A percentile compares a stretch with the other conserved stretches of the same genome.
These are phyloP conservation scores for Neurospora hispaniola DNA, from an alignment of 495 filamentous ascomycete species.

Conservation along the genomic window DNA sequence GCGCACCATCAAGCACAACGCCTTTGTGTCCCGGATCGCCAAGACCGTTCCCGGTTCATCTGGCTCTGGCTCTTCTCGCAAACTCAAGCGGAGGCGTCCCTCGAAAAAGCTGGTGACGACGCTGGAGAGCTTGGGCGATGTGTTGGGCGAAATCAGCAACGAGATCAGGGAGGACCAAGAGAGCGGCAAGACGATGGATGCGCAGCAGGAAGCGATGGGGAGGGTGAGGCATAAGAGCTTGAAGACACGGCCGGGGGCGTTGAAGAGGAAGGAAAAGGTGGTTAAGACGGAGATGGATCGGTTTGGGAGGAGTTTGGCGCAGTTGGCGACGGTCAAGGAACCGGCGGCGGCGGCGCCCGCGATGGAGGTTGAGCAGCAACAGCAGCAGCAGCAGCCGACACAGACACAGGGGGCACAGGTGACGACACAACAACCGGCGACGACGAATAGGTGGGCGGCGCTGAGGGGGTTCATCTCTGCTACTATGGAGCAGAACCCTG, in stretches of 20 bases:
- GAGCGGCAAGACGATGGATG: conserved; percentile 18
- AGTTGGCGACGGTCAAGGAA: conserved; percentile 40
- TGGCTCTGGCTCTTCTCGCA: not conserved
- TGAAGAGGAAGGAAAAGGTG: conserved; percentile 72
- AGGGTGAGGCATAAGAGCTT: conserved; percentile 60
- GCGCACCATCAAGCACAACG: conserved; percentile 60
- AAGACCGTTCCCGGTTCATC: conserved; percentile 37
- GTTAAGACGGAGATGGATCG: conserved; percentile 69
- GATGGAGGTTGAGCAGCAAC: conserved; percentile 6
- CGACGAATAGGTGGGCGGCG: conserved; percentile 55
- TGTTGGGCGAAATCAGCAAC: conserved; percentile 48
- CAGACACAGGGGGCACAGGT: conserved; percentile 7
- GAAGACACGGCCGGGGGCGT: conserved; percentile 60
- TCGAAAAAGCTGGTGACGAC: conserved; percentile 68
- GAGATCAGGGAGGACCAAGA: conserved; percentile 19
- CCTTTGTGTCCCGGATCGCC: conserved; percentile 63
- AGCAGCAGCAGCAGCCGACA: not conserved
- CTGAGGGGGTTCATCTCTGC: conserved; percentile 58
- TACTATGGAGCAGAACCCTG: conserved; percentile 65
- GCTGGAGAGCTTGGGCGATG: conserved; percentile 66
- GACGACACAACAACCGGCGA: conserved; percentile 25
- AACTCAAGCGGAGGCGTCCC: conserved; percentile 48
- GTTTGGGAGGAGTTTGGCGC: conserved; percentile 72
- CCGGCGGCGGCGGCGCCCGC: not conserved
- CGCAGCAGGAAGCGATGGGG: conserved; percentile 26